Base-by-base conservation (phyloP, 2,329 filamentous ascomycete genomes). In the Gnomoniopsis smithogilvyi region DNA sequence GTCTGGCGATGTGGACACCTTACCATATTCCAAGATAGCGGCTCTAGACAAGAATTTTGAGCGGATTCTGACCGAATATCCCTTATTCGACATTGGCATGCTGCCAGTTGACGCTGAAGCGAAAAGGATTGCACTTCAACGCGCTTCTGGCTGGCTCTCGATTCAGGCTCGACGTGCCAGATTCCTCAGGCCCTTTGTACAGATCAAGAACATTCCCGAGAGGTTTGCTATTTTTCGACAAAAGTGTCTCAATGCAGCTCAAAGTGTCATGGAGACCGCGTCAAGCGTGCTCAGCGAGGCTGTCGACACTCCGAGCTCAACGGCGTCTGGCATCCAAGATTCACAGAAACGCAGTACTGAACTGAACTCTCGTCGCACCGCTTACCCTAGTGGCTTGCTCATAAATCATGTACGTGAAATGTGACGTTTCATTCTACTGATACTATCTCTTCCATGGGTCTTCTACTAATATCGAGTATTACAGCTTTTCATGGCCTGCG, bases 1-100 rank as follows among this genome's bases (percentile, higher is more conserved):
- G 10, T 51, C 46, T 6, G 52, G 48, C 19, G 54, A 60, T 33
- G 50, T 60, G 14, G 66, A 67, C 26, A 64, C 60, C 26, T 61
- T 61, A 1, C 62, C 66, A 6, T 64, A 65, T 24, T 48, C 58
- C n/a, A 64, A 50, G 15, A 64, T 66, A 11, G 17, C 60, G 6
- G 61, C 60, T 14, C 48, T 69, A 14, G 66, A 69, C 38, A n/a
- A 36, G 7, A 60, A 67, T 19, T 69, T 66, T 22, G 59, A 65
- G 54, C 56, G 61, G 8, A 55, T 59, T 3, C 26, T 68, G 6
- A 36, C 33, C 10, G 56, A 60, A 12, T 58, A 63, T 11, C 66
- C 66, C 1, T 48, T 54, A 1, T 59, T 62, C 10, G 41, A 47
- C 6, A 3, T 10, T 4, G 17, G 58, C 17, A 50, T 54, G 11